Evolutionary conservation across 2,329 filamentous ascomycete genomes (phyloP).

Genomic region (Pseudocercospora musae): DNA sequence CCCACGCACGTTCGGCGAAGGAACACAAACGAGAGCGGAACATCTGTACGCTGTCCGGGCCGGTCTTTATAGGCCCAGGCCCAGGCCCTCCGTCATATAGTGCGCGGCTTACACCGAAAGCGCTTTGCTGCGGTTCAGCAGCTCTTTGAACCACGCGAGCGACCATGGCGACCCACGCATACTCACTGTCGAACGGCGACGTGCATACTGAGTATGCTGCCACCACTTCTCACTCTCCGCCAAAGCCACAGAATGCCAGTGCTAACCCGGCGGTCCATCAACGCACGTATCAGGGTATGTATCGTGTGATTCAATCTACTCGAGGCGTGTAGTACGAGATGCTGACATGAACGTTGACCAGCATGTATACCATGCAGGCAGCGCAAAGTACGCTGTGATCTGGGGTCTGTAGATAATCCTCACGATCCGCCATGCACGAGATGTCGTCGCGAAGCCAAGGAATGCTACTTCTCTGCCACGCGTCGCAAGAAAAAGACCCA

Average conservation of each 20-base stretch:
- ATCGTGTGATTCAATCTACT: neutral
- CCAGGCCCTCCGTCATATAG: neutral
- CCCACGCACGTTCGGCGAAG: neutral
- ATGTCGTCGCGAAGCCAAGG: conserved; percentile 90
- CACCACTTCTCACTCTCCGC: conserved; percentile 19
- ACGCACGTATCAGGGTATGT: conserved; percentile 30
- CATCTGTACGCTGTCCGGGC: neutral
- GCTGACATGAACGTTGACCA: conserved; percentile 18
- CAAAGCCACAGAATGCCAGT: conserved; percentile 11
- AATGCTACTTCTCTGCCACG: conserved; percentile 95
- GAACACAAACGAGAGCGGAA: neutral
- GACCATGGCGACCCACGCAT: conserved; percentile 20
- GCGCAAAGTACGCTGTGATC: conserved; percentile 57
- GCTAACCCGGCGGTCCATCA: conserved; percentile 21
- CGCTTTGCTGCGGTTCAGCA: conserved; percentile 23
- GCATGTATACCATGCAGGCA: conserved; percentile 55
- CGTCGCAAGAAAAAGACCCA: conserved; percentile 82
- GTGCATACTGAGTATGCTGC: conserved; percentile 19
- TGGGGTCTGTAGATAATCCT: conserved; percentile 81
- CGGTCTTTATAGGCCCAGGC: conserved; percentile 2
- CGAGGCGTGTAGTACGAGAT: neutral
- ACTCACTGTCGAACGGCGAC: conserved; percentile 18
- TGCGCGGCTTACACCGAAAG: conserved; percentile 10
- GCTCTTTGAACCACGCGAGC: conserved; percentile 10
- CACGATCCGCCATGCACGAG: conserved; percentile 90